A percentile compares a stretch with the other conserved stretches of the same genome.
Conservation (phyloP, 805 yeast genomes). For the Yamadazyma laniorum region DNA sequence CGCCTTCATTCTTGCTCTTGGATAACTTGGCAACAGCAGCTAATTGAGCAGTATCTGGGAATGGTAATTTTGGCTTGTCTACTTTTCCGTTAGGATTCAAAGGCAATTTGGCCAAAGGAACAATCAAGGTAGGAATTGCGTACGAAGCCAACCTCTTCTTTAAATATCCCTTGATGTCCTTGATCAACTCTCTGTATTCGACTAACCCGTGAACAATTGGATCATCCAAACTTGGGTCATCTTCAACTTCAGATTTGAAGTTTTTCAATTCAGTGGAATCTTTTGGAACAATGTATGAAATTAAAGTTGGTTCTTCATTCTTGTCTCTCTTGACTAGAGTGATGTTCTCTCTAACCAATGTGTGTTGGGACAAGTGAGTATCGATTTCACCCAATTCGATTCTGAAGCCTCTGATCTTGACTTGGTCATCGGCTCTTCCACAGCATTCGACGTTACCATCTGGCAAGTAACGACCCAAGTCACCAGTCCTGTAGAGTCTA, state of each 20-base stretch:
- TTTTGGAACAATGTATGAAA: conserved; percentile 87
- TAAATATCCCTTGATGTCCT: conserved; percentile 70
- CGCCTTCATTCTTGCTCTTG: conserved; percentile 46
- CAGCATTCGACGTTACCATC: conserved; percentile 98
- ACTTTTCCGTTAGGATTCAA: conserved; percentile 97
- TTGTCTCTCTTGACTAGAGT: conserved; percentile 90
- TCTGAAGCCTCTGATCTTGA: conserved; percentile 96
- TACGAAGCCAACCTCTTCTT: conserved; percentile 88
- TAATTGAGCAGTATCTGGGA: conserved; percentile 87
- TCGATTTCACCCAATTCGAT: conserved; percentile 98
- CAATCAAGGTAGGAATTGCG: conserved; percentile 89
- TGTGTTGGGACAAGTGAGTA: conserved; percentile 93
- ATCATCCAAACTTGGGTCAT: conserved; percentile 44
- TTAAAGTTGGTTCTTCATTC: conserved; percentile 87
- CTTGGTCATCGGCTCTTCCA: conserved; percentile 99
- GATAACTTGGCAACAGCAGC: conserved; percentile 63
- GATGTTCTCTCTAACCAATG: conserved; percentile 85
- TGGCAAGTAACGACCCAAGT: conserved; percentile 92
- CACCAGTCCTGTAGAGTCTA: conserved; percentile 95
- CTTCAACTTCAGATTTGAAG: conserved; percentile 51
- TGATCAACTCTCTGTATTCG: conserved; percentile 70
- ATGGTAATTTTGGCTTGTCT: conserved; percentile 94
- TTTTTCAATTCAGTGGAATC: conserved; percentile 43
- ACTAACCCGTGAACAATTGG: conserved; percentile 78
- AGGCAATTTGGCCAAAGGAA: conserved; percentile 83